Evolutionary conservation across 441 rosid genomes (phyloP).

Genomic region (Manihot esculenta): DNA sequence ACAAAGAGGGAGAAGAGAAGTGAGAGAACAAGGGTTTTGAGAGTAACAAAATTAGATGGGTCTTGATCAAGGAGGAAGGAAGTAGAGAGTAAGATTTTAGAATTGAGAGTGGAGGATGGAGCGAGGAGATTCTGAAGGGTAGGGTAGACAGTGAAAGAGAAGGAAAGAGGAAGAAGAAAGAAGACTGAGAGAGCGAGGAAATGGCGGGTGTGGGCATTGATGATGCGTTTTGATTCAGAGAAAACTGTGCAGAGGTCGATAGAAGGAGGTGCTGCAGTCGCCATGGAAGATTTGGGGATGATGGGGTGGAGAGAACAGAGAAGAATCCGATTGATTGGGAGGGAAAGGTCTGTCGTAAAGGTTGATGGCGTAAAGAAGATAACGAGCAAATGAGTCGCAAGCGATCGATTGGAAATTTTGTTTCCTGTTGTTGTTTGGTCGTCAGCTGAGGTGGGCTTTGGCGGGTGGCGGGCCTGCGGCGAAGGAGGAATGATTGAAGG

Average conservation of each 20-base stretch:
- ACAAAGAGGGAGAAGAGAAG: slow-evolving; percentile 30
- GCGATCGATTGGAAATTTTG: too few species aligned
- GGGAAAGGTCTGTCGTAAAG: too few species aligned
- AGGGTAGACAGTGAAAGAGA: slow-evolving; percentile 51
- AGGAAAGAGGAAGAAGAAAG: slow-evolving; percentile 66
- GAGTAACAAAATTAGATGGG: background rate
- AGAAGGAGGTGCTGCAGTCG: slow-evolving; percentile 15
- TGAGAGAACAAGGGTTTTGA: slow-evolving; percentile 19
- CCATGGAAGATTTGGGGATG: background rate
- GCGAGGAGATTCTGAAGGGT: slow-evolving; percentile 40
- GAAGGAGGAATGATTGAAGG: too few species aligned
- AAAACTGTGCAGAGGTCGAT: slow-evolving; percentile 35
- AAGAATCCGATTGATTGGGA: background rate
- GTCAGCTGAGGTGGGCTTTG: too few species aligned
- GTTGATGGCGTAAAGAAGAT: too few species aligned
- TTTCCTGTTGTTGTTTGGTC: too few species aligned
- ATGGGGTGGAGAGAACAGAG: background rate
- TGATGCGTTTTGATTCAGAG: slow-evolving; percentile 55
- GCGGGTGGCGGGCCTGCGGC: too few species aligned
- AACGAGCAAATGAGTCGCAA: too few species aligned
- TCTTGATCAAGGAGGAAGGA: slow-evolving; percentile 1
- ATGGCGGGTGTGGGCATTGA: slow-evolving; percentile 76
- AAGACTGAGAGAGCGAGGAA: slow-evolving; percentile 73
- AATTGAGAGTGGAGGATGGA: slow-evolving; percentile 27
- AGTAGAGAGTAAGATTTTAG: slow-evolving; percentile 30